phyloP scores from a whole-genome alignment of 2,329 filamentous ascomycete genomes.

The Phyllosticta citrichinensis region DNA sequence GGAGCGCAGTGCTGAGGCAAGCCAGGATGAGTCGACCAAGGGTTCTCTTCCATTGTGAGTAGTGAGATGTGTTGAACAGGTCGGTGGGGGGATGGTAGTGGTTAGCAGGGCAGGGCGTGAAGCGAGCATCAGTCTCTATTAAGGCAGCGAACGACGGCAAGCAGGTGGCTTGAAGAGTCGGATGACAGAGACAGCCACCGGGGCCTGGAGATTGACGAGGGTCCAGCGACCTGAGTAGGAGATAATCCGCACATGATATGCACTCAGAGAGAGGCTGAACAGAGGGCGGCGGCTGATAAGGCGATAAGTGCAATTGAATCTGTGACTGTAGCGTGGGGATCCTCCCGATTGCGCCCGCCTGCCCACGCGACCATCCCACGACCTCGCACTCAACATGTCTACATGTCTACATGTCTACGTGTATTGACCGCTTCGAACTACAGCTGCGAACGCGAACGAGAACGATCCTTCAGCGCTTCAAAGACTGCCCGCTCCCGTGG shows the following conservation, averaged over 20 bases:
- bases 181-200: background rate
- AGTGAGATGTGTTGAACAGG: background rate
- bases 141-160: background rate
- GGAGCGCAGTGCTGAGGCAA: constrained; percentile 53
- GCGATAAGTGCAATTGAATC: background rate
- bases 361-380: background rate
- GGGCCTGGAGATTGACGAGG: background rate
- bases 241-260: background rate
- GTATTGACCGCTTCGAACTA: background rate
- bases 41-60: constrained; percentile 17
- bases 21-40: constrained; percentile 12
- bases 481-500: background rate
- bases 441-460: too few species aligned
- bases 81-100: background rate
- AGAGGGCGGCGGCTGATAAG: background rate
- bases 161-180: background rate
- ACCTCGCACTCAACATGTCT: background rate
- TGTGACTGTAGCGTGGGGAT: background rate
- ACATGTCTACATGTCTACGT: background rate
- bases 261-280: background rate
- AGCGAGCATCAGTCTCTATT: background rate
- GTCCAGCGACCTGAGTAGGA: background rate
- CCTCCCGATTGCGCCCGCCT: background rate
- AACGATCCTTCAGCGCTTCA: background rate
- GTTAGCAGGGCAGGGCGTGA: background rate